Evolutionary conservation across 805 yeast genomes (phyloP).

Genomic region (Teunomyces atbi): DNA sequence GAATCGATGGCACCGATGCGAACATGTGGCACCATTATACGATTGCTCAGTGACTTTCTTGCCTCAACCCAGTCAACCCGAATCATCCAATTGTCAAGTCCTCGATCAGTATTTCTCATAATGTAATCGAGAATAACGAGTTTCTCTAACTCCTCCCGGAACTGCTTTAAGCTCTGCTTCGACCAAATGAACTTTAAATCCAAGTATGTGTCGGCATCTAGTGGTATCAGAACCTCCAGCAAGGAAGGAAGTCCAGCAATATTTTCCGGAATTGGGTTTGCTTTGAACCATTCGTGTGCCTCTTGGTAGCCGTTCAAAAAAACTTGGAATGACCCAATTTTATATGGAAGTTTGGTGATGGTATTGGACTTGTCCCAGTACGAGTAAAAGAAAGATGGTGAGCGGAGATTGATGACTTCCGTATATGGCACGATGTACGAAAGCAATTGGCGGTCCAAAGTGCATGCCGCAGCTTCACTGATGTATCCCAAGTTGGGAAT

Average conservation of each 20-base stretch:
- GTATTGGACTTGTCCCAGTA: constrained; percentile 41
- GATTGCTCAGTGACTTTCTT: constrained; percentile 6
- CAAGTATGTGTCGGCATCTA: neutral
- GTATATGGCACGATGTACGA: constrained; percentile 66
- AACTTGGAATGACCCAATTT: constrained; percentile 67
- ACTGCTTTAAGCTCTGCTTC: constrained; percentile 43
- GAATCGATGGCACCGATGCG: constrained; percentile 73
- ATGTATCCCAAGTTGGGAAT: constrained; percentile 73
- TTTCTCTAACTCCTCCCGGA: constrained; percentile 63
- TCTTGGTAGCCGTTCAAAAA: constrained; percentile 57
- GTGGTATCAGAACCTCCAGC: constrained; percentile 2
- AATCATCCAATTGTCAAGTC: constrained; percentile 78
- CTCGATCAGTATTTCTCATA: constrained; percentile 74
- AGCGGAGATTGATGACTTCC: constrained; percentile 50
- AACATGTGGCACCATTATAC: constrained; percentile 33
- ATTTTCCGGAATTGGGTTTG: constrained; percentile 53
- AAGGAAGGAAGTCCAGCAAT: constrained; percentile 15
- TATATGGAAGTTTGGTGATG: constrained; percentile 35
- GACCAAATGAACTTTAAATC: constrained; percentile 52
- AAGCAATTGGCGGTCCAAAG: constrained; percentile 59
- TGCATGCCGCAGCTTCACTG: constrained; percentile 69
- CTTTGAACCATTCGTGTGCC: constrained; percentile 57
- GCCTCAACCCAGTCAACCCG: constrained; percentile 43
- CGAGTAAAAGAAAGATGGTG: constrained; percentile 52
- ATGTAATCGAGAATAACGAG: constrained; percentile 69